These are phyloP conservation scores for Cyberlindnera mississippiensis DNA, from an alignment of 805 yeast genomes.

Conservation along the genomic window DNA sequence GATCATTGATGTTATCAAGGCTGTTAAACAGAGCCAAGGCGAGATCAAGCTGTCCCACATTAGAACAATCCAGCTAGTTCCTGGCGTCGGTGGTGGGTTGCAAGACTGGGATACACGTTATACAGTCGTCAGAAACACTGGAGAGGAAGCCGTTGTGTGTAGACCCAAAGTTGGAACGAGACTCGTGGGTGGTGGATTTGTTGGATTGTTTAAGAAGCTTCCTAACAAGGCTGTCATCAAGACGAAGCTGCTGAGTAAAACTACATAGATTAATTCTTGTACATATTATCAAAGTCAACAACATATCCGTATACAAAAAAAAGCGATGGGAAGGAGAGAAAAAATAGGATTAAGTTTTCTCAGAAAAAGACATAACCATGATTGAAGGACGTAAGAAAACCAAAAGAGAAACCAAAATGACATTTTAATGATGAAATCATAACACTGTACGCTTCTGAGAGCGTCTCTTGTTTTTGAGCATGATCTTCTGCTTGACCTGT, in stretches of 20 bases:
- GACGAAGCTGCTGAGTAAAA: conserved; percentile 5
- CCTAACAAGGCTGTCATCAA: conserved; percentile 21
- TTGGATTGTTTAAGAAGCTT: conserved; percentile 38
- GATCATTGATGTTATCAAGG: conserved; percentile 37
- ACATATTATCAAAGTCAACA: neutral
- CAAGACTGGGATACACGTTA: conserved; percentile 48
- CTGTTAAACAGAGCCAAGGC: conserved; percentile 27
- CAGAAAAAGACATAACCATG: neutral
- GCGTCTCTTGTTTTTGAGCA: conserved; percentile 30
- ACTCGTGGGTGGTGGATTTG: conserved; percentile 49
- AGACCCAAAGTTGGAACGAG: conserved; percentile 47
- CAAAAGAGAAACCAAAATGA: neutral
- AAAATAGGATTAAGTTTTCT: neutral
- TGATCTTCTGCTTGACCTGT: conserved; percentile 42
- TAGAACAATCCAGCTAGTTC: conserved; percentile 38
- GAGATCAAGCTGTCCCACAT: conserved; percentile 34
- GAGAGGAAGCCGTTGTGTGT: conserved; percentile 40
- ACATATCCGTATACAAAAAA: neutral
- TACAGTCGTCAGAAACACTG: conserved; percentile 37
- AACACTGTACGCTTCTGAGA: conserved; percentile 18
- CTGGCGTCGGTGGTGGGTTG: conserved; percentile 49
- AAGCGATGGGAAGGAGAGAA: conserved; percentile 3
- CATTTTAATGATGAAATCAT: conserved; percentile 1
- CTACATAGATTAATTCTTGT: neutral
- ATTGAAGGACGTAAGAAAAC: neutral